Evolutionary conservation across 352 stramenopile species (phyloP), one percentile per base, ranked within the genome.

Genomic region (Globisporangium orthogonon): DNA sequence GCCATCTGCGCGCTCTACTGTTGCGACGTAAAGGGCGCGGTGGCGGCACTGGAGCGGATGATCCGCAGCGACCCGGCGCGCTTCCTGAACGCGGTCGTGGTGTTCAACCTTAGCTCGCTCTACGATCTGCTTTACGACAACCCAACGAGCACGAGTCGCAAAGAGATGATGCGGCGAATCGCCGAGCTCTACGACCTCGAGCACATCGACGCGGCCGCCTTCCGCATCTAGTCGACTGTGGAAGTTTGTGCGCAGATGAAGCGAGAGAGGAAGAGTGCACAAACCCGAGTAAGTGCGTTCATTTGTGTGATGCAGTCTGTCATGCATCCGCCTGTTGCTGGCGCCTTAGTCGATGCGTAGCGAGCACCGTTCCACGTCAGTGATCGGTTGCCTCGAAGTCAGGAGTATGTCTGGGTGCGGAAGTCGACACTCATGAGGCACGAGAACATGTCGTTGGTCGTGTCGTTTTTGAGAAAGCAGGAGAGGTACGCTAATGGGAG

Each of bases 141-240:
- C 53, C 62, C 73, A 46, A 89, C 78, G 47, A 90, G 79, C 67
- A 86, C 83, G 15, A 87, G 56, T 29, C 76, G 78, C 58, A 93
- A 93, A 60, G 78, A 91, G 60, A 89, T 89, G 83, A 89, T 93
- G 69, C 85, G 85, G 61, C 81, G 82, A 46, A 71, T 93, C 35
- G 73, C 83, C 1, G 71, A 91, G 30, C 50, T 85, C 35, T 90
- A 89, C 58, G 78, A 83, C 46, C 63, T 93, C 45, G 83, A 93
- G 56, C 79, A 90, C 63, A 78, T 93, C 48, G 78, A 90, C 41
- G 58, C 73, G 4, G 65, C 68, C 0, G 71, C 76, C 4, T 93
- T 91, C 58, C 78, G 83, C 49, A 89, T 93, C 55, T 91, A 79
- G 61, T 14, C 48, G 64, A 37, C 61, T 40, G 14, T 54, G 11